Percentiles rank a stretch among this genome's conserved stretches.
Evolutionary conservation across 495 filamentous ascomycete genomes (phyloP).

Genomic region (Evansstolkia leycettana): DNA sequence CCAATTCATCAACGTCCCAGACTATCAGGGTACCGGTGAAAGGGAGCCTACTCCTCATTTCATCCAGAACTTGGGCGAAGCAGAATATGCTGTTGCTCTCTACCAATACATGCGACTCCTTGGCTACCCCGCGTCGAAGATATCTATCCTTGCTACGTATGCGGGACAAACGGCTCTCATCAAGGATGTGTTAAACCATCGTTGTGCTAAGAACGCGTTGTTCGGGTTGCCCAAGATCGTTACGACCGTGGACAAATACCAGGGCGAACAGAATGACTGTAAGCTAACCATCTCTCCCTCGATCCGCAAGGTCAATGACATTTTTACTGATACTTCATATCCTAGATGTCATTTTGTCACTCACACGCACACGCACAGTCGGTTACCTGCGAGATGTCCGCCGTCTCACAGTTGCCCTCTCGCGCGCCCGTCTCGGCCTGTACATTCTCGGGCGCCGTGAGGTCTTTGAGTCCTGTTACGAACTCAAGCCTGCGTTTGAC

Average conservation of each 20-base stretch:
- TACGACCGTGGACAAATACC: slow-evolving; percentile 94
- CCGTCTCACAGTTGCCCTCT: slow-evolving; percentile 91
- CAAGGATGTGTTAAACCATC: slow-evolving; percentile 73
- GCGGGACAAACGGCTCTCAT: slow-evolving; percentile 91
- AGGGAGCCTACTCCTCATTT: slow-evolving; percentile 90
- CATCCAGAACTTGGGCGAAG: slow-evolving; percentile 93
- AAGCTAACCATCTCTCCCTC: slow-evolving; percentile 26
- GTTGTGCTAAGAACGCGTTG: slow-evolving; percentile 68
- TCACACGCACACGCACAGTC: slow-evolving; percentile 78
- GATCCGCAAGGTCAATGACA: slow-evolving; percentile 1
- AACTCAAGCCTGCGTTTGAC: slow-evolving; percentile 77
- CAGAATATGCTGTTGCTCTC: slow-evolving; percentile 90
- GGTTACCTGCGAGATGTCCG: slow-evolving; percentile 91
- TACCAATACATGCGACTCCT: slow-evolving; percentile 97
- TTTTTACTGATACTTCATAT: slow-evolving; percentile 10
- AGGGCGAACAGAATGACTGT: slow-evolving; percentile 99
- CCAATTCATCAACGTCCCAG: slow-evolving; percentile 92
- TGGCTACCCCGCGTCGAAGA: slow-evolving; percentile 84
- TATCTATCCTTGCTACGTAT: slow-evolving; percentile 87
- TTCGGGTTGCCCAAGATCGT: slow-evolving; percentile 89
- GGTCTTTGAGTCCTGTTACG: slow-evolving; percentile 80
- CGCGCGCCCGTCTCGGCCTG: slow-evolving; percentile 79
- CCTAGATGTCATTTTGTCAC: slow-evolving; percentile 79
- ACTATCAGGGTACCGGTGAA: slow-evolving; percentile 88
- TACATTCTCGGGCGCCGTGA: slow-evolving; percentile 87